Evolutionary conservation across 805 yeast genomes (phyloP), one percentile per base, ranked within the genome.

Genomic region (Lachancea meyersii): DNA sequence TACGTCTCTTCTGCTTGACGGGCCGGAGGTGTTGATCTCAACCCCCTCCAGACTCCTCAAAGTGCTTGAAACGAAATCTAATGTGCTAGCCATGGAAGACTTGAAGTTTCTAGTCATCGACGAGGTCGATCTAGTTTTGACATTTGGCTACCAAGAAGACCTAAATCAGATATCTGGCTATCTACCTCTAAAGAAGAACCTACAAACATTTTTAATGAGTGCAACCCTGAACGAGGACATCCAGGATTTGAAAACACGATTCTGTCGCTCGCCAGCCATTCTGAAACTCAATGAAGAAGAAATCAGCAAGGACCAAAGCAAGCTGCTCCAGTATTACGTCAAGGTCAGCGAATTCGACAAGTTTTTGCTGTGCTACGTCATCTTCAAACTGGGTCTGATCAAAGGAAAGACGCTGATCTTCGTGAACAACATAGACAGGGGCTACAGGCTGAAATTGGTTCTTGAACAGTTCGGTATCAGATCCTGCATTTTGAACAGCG

Each of bases 401-500:
- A 84, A 85, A 63, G 98, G 98, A 23, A 93, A 93, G 62, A 81
- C 95, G 1, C 67, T 93, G 34, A 69, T 89, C 6, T 93, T 93
- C 69, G 97, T 93, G 36, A 93, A 93, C 61, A 84, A 85, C 56
- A 85, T 91, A 49, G 97, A 93, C 59, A 81, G 98, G 68, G 96
- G 97, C 30, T 93, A 91, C 68, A 78, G 96, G 58, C 72, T 93
- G 51, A 88, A 87, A 59, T 69, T 93, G 48, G 95, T 89, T 52
- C 68, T 93, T 49, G 96, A 89, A 63, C 97, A 93, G 65, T 93
- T 93, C 59, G 98, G 98, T 48, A 78, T 93, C 47, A 82, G 79
- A 51, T 74, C 93, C 43, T 85, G 95, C 67, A 83, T 93, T 23
- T 71, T 93, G 46, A 93, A 93, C 61, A 80, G 95, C 51, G 98